A percentile compares a stretch with the other conserved stretches of the same genome.
These are phyloP conservation scores for Cordyceps fumosorosea DNA, from an alignment of 2,329 filamentous ascomycete species.

Conservation along the genomic window DNA sequence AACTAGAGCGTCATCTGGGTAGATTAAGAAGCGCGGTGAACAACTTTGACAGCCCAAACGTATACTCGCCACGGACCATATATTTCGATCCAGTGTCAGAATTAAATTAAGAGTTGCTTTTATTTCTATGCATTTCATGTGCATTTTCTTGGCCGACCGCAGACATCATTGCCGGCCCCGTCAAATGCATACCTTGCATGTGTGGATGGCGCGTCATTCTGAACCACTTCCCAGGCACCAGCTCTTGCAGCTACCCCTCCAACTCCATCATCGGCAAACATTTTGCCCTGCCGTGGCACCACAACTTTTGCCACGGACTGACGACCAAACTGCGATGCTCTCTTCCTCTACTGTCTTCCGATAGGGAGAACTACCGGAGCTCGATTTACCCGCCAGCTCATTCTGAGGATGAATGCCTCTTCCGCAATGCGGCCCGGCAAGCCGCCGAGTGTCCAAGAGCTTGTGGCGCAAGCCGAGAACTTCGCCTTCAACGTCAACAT, in stretches of 20 bases:
- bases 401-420: slow-evolving; percentile 21
- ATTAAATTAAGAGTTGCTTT: neutral
- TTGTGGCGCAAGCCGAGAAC: slow-evolving; percentile 66
- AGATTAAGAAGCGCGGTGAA: too few relatives aligned
- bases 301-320: neutral
- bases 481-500: slow-evolving; percentile 77
- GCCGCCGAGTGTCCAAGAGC: slow-evolving; percentile 68
- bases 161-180: neutral
- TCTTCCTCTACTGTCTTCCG: neutral
- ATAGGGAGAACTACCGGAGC: slow-evolving; percentile 4
- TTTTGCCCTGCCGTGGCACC: slow-evolving; percentile 5
- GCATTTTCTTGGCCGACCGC: neutral
- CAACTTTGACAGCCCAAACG: too few relatives aligned
- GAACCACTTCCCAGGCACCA: slow-evolving; percentile 6
- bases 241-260: slow-evolving; percentile 10
- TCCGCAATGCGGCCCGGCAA: slow-evolving; percentile 31
- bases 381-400: neutral
- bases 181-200: slow-evolving; percentile 1
- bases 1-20: too few relatives aligned
- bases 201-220: neutral
- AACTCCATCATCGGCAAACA: slow-evolving; percentile 6
- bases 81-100: too few relatives aligned
- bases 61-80: too few relatives aligned
- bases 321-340: neutral
- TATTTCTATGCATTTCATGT: neutral